Evolutionary conservation across 208 protist genomes (phyloP), one percentile per base, ranked within the genome.

Genomic region (Trichomonas tenax): DNA sequence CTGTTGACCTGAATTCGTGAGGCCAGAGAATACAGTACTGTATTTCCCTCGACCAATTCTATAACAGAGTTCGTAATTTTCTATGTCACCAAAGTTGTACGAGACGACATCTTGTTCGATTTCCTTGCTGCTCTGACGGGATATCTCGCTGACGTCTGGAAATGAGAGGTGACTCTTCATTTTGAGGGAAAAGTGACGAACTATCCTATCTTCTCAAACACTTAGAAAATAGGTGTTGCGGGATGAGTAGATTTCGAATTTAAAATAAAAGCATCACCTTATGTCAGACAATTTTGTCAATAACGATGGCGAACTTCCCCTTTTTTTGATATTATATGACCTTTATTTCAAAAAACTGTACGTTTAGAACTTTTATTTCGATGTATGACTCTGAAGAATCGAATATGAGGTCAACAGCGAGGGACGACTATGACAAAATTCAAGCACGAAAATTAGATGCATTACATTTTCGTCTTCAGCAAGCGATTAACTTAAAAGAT

Each of bases 11-110:
- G 15, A 15, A 38, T 96, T 84, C 34, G 26, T 36, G 8, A 44
- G 14, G 31, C 82, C 82, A 45, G 26, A 38, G 46, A 95, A 95
- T 26, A 95, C 89, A 17, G 21, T 72, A 72, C 89, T 95, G 31
- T 95, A 95, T n/a, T 95, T 95, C 10, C 89, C 89, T 38, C 89
- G 41, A 3, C 89, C 89, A 95, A 95, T 58, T 40, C 49, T 17
- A 36, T 31, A 34, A 17, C 63, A 15, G 21, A 84, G 34, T 84
- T 36, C 26, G n/a, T 84, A 84, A 84, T 84, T 41, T 84, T 84
- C 81, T 11, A 84, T 84, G 81, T 84, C 36, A 11, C 81, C 81
- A 41, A 84, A 89, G 17, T 41, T 41, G 31, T 44, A 46, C 14
- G 82, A 31, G 0, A 89, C 9, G 23, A 31, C 82, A 31, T 26